Evolutionary conservation across 2,329 filamentous ascomycete genomes (phyloP).

Genomic region (Aspergillus spinulosporus): DNA sequence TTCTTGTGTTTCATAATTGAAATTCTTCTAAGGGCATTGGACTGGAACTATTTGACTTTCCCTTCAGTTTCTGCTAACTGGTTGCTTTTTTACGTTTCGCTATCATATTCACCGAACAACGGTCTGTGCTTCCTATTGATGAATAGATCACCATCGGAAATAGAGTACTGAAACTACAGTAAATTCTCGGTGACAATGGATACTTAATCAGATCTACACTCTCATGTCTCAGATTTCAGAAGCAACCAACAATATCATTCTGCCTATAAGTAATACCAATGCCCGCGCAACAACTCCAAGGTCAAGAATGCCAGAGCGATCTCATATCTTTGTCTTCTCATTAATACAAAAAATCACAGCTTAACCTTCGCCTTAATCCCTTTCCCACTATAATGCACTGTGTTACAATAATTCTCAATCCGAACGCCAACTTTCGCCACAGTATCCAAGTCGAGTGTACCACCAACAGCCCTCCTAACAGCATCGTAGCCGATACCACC

Average conservation of each 20-base stretch:
- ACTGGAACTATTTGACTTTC: not conserved
- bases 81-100: not conserved
- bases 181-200: not conserved
- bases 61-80: not conserved
- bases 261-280: not conserved
- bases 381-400: conserved; percentile 67
- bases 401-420: conserved; percentile 73
- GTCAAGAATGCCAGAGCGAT: too few species aligned
- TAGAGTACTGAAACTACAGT: not conserved
- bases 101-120: not conserved
- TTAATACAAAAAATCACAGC: conserved; percentile 21
- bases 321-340: too few species aligned
- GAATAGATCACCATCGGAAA: not conserved
- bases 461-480: conserved; percentile 75
- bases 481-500: conserved; percentile 80
- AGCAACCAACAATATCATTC: too few species aligned
- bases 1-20: not conserved
- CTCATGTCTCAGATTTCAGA: too few species aligned
- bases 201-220: too few species aligned
- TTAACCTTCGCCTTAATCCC: conserved; percentile 68
- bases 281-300: not conserved
- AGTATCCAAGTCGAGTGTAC: conserved; percentile 74
- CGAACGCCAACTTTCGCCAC: conserved; percentile 72
- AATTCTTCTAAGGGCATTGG: not conserved
- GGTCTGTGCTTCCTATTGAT: not conserved